Evolutionary conservation across 495 filamentous ascomycete genomes (phyloP), one percentile per base, ranked within the genome.

Genomic region (Symbiotaphrina buchneri): DNA sequence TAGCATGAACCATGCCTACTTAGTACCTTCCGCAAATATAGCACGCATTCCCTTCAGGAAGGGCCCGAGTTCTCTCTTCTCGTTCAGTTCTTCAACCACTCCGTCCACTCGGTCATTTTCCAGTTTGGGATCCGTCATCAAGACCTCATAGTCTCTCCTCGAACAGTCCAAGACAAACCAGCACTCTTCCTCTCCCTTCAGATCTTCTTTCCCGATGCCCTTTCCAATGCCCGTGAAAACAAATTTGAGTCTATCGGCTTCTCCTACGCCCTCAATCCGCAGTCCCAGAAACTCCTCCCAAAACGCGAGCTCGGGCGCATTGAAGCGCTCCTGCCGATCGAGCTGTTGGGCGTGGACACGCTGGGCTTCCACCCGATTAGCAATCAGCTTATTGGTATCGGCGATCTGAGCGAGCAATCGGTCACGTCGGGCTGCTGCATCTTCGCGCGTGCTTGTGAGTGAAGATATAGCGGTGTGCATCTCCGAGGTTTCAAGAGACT

Each of bases 21-120:
- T 70, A 52, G 69, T 44, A 1, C 49, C 53, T 32, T 63, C 61
- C 4, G 65, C 55, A 51, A 97, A 92, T 26, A 94, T 40, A 41
- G 74, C 76, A 46, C 87, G 68, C 83, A 97, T 97, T 13, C 75
- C 76, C 56, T 91, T 92, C 36, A 95, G 52, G 39, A 94, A 68
- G 16, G 60, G 57, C 2, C 68, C 68, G 45, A 97, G 59, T 42
- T 92, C 79, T 42, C 83, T 63, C 30, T 65, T 74, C 52, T 92
- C 80, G 41, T 93, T 94, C 30, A 82, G 51, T 37, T 55, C 54
- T 32, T 91, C 81, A 10, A 87, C 50, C 27, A 76, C 68, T 37
- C 57, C 52, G 28, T 83, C 73, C 25, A 92, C 56, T 36, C 68
- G 63, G 17, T 76, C 68, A 35, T 58, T 54, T 45, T 90, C 76